Evolutionary conservation across 2,329 filamentous ascomycete genomes (phyloP).

Genomic region (Penicillium janthinellum): DNA sequence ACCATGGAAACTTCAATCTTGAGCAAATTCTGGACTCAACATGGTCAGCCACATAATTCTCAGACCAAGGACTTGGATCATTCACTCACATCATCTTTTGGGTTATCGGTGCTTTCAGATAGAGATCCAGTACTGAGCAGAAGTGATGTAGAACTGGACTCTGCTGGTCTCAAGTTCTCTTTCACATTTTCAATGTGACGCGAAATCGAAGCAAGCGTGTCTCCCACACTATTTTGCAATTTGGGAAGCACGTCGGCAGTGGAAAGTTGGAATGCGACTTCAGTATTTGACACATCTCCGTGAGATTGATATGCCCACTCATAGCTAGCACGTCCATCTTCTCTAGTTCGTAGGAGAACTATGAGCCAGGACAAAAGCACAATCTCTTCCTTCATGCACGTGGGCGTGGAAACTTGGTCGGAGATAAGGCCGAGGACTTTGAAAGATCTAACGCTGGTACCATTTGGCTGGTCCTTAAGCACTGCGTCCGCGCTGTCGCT

Average conservation of each 20-base stretch:
- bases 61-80: not conserved
- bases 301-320: conserved; percentile 43
- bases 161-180: not conserved
- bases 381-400: conserved; percentile 45
- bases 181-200: conserved; percentile 23
- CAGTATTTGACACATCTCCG: conserved; percentile 17
- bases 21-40: conserved; percentile 29
- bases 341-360: conserved; percentile 46
- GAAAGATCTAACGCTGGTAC: conserved; percentile 26
- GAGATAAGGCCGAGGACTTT: conserved; percentile 32
- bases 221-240: conserved; percentile 34
- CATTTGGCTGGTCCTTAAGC: conserved; percentile 5
- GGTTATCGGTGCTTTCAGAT: conserved; percentile 17
- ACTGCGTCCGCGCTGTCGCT: not conserved
- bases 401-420: conserved; percentile 29
- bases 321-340: conserved; percentile 41
- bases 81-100: conserved; percentile 27
- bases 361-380: conserved; percentile 51
- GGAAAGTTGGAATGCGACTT: conserved; percentile 26
- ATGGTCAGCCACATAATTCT: conserved; percentile 5
- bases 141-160: conserved; percentile 12
- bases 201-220: conserved; percentile 32
- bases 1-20: conserved; percentile 38
- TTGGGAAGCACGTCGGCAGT: conserved; percentile 38
- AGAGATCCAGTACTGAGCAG: conserved; percentile 30